A percentile compares a stretch with the other conserved stretches of the same genome.
phyloP scores from a whole-genome alignment of 192 early-diverging fungal species.

The Pilobolus umbonatus region DNA sequence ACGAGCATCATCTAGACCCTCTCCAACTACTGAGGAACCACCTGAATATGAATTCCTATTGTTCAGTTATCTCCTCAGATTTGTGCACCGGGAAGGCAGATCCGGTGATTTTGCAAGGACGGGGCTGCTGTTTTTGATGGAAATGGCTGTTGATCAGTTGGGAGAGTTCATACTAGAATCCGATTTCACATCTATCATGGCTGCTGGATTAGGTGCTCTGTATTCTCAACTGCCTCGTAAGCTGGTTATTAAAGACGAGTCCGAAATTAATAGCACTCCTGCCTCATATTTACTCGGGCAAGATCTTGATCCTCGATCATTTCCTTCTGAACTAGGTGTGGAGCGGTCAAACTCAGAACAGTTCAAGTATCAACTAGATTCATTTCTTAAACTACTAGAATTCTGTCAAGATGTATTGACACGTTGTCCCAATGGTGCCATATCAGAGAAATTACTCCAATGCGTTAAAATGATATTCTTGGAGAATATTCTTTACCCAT shows the following conservation, averaged over 20 bases:
- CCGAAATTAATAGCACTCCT: conserved; percentile 20
- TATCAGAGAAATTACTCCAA: conserved; percentile 52
- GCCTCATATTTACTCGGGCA: conserved; percentile 33
- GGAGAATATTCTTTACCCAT: conserved; percentile 82
- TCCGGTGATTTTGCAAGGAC: conserved; percentile 84
- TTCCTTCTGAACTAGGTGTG: conserved; percentile 12
- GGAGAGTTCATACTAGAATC: conserved; percentile 77
- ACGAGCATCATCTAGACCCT: background rate
- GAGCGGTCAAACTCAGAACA: conserved; percentile 48
- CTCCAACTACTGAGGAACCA: too few species aligned
- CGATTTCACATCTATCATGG: conserved; percentile 78
- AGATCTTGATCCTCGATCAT: conserved; percentile 18
- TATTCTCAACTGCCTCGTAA: conserved; percentile 87
- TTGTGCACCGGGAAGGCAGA: conserved; percentile 83
- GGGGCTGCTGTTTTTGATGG: conserved; percentile 79
- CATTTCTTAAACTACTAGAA: conserved; percentile 61
- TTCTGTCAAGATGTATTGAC: conserved; percentile 73
- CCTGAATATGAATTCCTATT: conserved; percentile 77
- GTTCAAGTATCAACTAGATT: conserved; percentile 65
- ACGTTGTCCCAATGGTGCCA: conserved; percentile 63
- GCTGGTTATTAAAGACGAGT: conserved; percentile 52
- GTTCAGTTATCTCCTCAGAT: conserved; percentile 84
- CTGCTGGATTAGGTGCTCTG: conserved; percentile 81
- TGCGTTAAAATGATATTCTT: conserved; percentile 77
- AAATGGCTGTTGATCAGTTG: conserved; percentile 71